Percentiles rank a stretch among this genome's conserved stretches.
Evolutionary conservation across 306 rosid species (phyloP).

Genomic region (Vicia faba): DNA sequence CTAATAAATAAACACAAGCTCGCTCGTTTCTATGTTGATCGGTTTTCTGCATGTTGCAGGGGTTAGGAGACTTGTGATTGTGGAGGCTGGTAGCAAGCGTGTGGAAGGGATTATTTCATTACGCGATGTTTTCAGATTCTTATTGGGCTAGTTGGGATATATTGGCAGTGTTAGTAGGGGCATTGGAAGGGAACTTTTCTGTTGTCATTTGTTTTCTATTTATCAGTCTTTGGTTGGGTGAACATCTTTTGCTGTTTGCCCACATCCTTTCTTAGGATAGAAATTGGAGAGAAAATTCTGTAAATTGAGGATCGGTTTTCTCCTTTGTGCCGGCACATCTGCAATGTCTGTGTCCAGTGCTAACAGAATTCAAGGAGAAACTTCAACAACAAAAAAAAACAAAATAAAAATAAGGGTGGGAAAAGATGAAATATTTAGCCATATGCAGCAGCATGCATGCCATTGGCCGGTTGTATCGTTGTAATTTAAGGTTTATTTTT

Average conservation of each 20-base stretch:
- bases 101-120: constrained; percentile 83
- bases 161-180: constrained; percentile 24
- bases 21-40: constrained; percentile 13
- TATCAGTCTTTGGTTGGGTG: constrained; percentile 34
- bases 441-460: constrained; percentile 1
- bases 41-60: constrained; percentile 50
- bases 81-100: constrained; percentile 91
- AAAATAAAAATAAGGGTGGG: constrained; percentile 19
- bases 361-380: constrained; percentile 41
- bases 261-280: constrained; percentile 48
- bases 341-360: constrained; percentile 52
- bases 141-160: constrained; percentile 55
- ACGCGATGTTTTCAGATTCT: constrained; percentile 78
- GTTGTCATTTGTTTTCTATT: constrained; percentile 38
- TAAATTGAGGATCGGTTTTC: constrained; percentile 59
- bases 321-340: constrained; percentile 56
- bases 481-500: constrained; percentile 33
- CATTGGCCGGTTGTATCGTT: constrained; percentile 38
- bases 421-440: constrained; percentile 27
- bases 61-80: constrained; percentile 83
- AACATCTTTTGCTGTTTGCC: constrained; percentile 41
- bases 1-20: background rate
- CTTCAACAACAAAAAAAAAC: background rate
- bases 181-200: constrained; percentile 39
- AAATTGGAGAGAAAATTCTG: constrained; percentile 48